Conservation (phyloP, 805 yeast species). For the Metschnikowia gruessii region DNA sequence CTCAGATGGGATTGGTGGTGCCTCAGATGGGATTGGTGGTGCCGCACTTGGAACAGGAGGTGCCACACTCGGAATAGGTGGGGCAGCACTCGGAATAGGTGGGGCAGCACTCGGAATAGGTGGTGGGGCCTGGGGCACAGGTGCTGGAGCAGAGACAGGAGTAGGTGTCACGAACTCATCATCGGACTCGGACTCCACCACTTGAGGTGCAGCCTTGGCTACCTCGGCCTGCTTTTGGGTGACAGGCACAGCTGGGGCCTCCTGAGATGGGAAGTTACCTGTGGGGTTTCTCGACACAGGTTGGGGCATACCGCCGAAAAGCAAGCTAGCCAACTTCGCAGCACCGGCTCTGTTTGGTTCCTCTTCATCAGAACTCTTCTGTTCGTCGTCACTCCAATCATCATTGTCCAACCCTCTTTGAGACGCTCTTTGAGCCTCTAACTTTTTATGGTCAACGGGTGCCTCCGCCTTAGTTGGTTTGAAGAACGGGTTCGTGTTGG, state of each 20-base stretch:
- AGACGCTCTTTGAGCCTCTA: constrained; percentile 68
- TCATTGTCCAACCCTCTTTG: constrained; percentile 55
- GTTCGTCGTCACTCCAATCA: constrained; percentile 48
- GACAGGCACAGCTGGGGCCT: background rate
- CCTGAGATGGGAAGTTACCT: constrained; percentile 8
- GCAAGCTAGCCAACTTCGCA: constrained; percentile 52
- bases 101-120: constrained; percentile 21
- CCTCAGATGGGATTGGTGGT: constrained; percentile 16
- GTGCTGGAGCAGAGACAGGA: constrained; percentile 14
- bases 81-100: constrained; percentile 14
- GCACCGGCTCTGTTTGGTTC: constrained; percentile 51
- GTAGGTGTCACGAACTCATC: constrained; percentile 20
- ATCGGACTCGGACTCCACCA: constrained; percentile 11
- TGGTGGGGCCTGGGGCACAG: constrained; percentile 15
- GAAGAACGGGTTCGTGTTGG: constrained; percentile 56
- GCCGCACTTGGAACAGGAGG: constrained; percentile 21
- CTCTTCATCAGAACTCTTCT: constrained; percentile 47
- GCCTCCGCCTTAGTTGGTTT: constrained; percentile 37
- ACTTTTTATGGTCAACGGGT: constrained; percentile 51
- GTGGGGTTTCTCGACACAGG: constrained; percentile 27
- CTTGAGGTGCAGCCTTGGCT: background rate
- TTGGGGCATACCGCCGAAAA: constrained; percentile 50
- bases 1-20: constrained; percentile 20
- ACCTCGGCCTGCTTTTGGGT: background rate
- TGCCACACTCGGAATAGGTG: constrained; percentile 10